A percentile compares a stretch with the other conserved stretches of the same genome.
phyloP scores from a whole-genome alignment of 23 red algal species.

The Gracilaria caudata region DNA sequence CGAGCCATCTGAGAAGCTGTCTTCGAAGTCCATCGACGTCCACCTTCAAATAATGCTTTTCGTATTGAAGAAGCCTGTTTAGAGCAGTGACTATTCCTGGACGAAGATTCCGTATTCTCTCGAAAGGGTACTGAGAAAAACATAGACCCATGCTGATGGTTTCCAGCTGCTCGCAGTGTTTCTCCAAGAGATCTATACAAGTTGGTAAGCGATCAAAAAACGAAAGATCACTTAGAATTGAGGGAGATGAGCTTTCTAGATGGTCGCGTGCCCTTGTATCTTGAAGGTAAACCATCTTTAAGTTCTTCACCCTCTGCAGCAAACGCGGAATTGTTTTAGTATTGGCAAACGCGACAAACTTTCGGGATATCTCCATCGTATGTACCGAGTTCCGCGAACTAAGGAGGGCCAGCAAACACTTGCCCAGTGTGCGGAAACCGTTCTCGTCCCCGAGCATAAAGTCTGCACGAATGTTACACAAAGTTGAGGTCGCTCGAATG shows the following conservation, averaged over 20 bases:
- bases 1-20: neutral
- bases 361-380: neutral
- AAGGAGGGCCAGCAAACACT: neutral
- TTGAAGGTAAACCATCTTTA: slow-evolving; percentile 1
- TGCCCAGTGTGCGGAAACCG: neutral
- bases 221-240: neutral
- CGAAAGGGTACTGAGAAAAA: neutral
- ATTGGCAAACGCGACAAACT: neutral
- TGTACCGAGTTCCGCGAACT: neutral
- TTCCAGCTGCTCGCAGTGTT: neutral
- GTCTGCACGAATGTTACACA: neutral
- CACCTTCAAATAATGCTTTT: neutral
- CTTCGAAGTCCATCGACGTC: neutral
- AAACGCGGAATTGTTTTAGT: neutral
- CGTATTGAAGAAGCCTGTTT: neutral
- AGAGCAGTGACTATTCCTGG: neutral
- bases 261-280: neutral
- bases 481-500: slow-evolving; percentile 3
- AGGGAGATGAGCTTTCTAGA: neutral
- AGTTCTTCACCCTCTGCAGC: neutral
- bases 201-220: neutral
- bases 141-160: slow-evolving; percentile 1
- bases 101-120: neutral
- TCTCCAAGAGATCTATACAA: neutral
- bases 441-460: neutral